phyloP scores from a whole-genome alignment of 495 filamentous ascomycete genomes.

The Parachaetomium inaequale region DNA sequence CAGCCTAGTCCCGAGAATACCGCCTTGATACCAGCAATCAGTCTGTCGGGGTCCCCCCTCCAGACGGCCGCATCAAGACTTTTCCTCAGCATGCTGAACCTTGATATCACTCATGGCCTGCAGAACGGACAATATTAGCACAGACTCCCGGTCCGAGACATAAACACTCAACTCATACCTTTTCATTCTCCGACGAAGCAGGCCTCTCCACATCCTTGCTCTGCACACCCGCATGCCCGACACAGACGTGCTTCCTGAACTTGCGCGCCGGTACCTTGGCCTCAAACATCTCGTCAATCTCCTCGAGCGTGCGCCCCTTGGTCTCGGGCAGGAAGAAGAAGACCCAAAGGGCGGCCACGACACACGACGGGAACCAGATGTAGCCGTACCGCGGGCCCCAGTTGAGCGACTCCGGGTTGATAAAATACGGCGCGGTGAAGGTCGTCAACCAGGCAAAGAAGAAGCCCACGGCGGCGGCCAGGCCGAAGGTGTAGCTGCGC shows the following conservation, averaged over 20 bases:
- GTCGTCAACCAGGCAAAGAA: conserved; percentile 55
- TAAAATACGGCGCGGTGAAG: conserved; percentile 60
- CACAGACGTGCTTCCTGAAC: conserved; percentile 37
- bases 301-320: conserved; percentile 54
- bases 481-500: conserved; percentile 55
- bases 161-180: conserved; percentile 7
- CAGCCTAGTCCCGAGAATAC: neutral
- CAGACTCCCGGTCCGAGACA: no score
- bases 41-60: neutral
- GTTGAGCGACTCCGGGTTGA: conserved; percentile 54
- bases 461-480: conserved; percentile 53
- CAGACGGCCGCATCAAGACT: neutral
- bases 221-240: conserved; percentile 6
- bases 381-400: conserved; percentile 58
- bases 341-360: conserved; percentile 39
- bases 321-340: conserved; percentile 54
- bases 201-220: neutral
- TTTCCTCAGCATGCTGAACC: neutral
- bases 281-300: conserved; percentile 58
- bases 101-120: neutral
- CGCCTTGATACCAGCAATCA: neutral
- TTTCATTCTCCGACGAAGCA: conserved; percentile 12
- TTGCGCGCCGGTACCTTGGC: conserved; percentile 44
- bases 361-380: conserved; percentile 49
- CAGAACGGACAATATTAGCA: neutral